Conservation (phyloP, 192 early-diverging fungal species). For the Coemansia javaensis region DNA sequence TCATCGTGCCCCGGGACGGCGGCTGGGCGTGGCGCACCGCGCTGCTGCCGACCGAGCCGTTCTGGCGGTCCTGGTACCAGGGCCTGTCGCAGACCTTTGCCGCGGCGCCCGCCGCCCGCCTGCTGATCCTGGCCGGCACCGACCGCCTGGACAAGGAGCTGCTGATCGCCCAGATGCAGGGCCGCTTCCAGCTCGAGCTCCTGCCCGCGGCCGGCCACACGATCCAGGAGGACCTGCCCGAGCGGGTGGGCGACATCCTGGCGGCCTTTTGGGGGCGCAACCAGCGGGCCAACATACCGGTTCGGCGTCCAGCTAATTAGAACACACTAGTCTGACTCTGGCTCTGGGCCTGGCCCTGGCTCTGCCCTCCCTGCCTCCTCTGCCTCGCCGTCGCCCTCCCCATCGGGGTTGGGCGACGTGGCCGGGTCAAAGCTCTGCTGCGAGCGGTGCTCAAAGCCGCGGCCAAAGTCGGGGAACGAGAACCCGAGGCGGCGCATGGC, state of each 20-base stretch:
- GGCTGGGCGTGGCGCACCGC: slow-evolving; percentile 59
- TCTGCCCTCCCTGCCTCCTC: no score
- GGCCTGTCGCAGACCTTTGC: slow-evolving; percentile 69
- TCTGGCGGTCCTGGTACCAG: slow-evolving; percentile 61
- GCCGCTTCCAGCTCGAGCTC: slow-evolving; percentile 70
- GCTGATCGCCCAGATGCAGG: slow-evolving; percentile 80
- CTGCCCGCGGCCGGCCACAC: slow-evolving; percentile 67
- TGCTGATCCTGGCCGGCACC: slow-evolving; percentile 66
- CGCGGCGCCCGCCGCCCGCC: slow-evolving; percentile 54
- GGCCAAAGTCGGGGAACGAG: slow-evolving; percentile 43
- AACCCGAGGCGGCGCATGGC: slow-evolving; percentile 42
- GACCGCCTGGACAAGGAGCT: slow-evolving; percentile 73
- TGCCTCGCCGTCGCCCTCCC: no score
- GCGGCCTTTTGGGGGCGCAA: slow-evolving; percentile 67
- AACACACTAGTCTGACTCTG: no score
- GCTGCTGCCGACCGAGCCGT: slow-evolving; percentile 57
- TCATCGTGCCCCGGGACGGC: slow-evolving; percentile 30
- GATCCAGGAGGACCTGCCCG: slow-evolving; percentile 68
- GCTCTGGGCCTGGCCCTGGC: no score
- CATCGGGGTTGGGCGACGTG: not conserved
- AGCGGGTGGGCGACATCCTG: slow-evolving; percentile 53
- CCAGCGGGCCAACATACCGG: slow-evolving; percentile 50
- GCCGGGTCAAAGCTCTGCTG: slow-evolving; percentile 45
- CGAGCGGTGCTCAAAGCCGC: slow-evolving; percentile 48
- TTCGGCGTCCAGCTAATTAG: slow-evolving; percentile 1